Conservation (phyloP, 2,329 filamentous ascomycete species). For the Fusarium brevicatenulatum region DNA sequence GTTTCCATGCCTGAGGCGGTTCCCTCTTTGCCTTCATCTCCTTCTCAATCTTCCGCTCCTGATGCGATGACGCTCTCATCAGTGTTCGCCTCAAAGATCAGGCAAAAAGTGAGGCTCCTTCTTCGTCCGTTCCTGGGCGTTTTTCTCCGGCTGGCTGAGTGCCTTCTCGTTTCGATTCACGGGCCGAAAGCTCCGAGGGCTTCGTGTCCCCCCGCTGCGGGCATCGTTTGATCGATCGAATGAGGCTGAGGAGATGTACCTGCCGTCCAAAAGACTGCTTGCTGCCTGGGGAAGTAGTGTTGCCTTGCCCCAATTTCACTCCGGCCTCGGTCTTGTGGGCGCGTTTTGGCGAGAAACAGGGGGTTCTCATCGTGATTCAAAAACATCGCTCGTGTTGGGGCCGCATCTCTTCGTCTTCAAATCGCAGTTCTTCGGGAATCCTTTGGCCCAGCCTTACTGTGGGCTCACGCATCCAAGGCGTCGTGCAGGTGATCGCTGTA, state of each 20-base stretch:
- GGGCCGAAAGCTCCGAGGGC: not conserved
- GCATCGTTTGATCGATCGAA: not conserved
- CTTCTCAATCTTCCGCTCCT: not conserved
- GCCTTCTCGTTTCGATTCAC: not conserved
- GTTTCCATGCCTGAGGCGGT: not conserved
- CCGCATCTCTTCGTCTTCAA: not conserved
- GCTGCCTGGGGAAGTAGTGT: not conserved
- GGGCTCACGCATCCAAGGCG: not conserved
- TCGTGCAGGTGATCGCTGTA: not conserved
- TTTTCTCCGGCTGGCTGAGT: not conserved
- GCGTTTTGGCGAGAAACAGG: not conserved
- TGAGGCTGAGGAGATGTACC: not conserved
- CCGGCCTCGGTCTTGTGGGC: fast-evolving
- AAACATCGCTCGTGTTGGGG: not conserved
- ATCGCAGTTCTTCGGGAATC: not conserved
- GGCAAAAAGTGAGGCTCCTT: not conserved
- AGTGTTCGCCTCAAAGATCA: not conserved
- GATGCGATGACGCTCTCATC: not conserved
- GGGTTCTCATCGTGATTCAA: fast-evolving
- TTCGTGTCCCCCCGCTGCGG: not conserved
- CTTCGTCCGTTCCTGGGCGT: not conserved
- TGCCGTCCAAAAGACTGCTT: not conserved
- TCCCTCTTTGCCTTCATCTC: not conserved
- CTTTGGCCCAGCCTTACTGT: not conserved
- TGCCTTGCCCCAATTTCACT: not conserved